These are phyloP conservation scores for Linnemannia exigua DNA, from an alignment of 192 early-diverging fungal species.

Conservation along the genomic window DNA sequence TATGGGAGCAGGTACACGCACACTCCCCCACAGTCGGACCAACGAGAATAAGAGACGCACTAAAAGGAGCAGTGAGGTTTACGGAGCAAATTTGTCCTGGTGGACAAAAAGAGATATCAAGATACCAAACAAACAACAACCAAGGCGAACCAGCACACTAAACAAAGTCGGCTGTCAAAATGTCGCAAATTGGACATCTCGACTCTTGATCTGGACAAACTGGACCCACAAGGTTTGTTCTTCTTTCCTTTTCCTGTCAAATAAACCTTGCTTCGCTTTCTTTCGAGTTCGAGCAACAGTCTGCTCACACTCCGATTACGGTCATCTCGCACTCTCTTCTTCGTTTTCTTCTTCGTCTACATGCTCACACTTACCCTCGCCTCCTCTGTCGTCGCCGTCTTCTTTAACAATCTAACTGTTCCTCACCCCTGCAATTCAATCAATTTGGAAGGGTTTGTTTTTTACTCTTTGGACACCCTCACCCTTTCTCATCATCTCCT, in stretches of 20 bases:
- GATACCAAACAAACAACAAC: not conserved
- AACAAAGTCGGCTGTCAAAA: not conserved
- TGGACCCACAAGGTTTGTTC: not conserved
- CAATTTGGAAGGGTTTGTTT: not conserved
- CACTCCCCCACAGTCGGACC: not conserved
- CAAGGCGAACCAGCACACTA: too few relatives aligned
- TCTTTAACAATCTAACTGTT: not conserved
- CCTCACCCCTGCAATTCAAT: not conserved
- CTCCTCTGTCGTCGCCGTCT: not conserved
- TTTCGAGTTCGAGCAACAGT: too few relatives aligned
- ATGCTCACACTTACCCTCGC: not conserved
- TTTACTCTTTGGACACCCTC: not conserved
- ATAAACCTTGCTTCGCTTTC: not conserved
- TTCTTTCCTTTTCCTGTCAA: conserved; percentile 5
- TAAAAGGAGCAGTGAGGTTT: too few relatives aligned
- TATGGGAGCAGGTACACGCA: not conserved
- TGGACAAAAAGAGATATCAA: conserved; percentile 1
- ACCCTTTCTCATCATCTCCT: not conserved
- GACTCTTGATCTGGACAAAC: conserved; percentile 11
- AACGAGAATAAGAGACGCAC: too few relatives aligned
- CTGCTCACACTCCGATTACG: not conserved
- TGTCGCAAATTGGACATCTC: conserved; percentile 9
- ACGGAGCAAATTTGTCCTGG: conserved; percentile 4
- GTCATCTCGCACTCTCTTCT: not conserved
- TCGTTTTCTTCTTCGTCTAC: not conserved